Conservation (phyloP, 352 stramenopile genomes). For the Ophiocytium majus region DNA sequence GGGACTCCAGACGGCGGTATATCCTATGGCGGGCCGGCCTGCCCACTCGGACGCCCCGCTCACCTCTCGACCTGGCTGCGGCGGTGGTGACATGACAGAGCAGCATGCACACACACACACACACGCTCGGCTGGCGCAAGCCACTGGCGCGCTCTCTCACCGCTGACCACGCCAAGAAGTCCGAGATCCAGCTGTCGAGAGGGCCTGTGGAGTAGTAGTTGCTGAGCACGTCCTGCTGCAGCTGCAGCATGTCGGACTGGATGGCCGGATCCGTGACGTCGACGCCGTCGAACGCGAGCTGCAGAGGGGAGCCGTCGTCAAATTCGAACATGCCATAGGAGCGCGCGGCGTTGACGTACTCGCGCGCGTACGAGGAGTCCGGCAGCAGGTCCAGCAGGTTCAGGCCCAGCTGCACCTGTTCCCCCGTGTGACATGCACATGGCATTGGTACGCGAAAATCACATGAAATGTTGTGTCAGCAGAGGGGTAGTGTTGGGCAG, state of each 20-base stretch:
- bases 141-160: not conserved
- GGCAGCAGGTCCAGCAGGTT: conserved; percentile 15
- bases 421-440: no score
- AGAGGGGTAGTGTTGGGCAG: no score
- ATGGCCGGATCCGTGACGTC: not conserved
- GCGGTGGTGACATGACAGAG: no score
- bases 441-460: no score
- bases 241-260: not conserved
- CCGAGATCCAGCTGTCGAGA: conserved; percentile 15
- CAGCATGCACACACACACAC: no score
- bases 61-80: no score
- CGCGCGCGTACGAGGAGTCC: conserved; percentile 24
- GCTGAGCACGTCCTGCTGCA: not conserved
- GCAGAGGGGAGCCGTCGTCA: not conserved
- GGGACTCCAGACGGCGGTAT: no score
- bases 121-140: no score
- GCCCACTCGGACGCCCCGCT: no score
- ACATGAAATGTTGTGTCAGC: no score
- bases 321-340: not conserved
- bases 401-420: conserved; percentile 14
- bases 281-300: not conserved
- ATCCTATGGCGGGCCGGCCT: no score
- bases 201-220: not conserved
- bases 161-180: not conserved
- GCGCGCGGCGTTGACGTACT: conserved; percentile 12